These are phyloP conservation scores for Cladosporium velox DNA, from an alignment of 2,329 filamentous ascomycete genomes.

Conservation along the genomic window DNA sequence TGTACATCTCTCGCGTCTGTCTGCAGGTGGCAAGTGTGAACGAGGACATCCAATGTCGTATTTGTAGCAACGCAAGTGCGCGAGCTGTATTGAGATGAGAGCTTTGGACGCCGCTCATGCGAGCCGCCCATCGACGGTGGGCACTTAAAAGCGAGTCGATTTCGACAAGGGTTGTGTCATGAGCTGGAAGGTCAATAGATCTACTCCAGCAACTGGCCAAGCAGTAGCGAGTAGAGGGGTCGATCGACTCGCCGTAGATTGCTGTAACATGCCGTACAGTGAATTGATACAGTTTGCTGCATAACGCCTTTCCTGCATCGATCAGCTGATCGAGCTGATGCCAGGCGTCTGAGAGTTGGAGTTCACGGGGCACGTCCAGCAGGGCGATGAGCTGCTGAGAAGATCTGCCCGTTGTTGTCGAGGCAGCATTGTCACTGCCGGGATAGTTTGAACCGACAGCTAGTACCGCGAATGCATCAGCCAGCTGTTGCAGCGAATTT, in stretches of 20 bases:
- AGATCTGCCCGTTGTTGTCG: no score
- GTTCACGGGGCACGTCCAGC: background rate
- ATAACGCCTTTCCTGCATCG: background rate
- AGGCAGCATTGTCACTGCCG: background rate
- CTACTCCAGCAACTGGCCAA: conserved; percentile 11
- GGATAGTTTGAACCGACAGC: background rate
- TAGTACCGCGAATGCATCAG: background rate
- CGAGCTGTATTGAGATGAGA: background rate
- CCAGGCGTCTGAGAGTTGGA: background rate
- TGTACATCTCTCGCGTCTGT: background rate
- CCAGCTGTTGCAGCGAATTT: background rate
- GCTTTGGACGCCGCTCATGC: background rate
- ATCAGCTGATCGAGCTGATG: conserved; percentile 7
- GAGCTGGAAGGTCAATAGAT: background rate
- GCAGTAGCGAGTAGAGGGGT: background rate
- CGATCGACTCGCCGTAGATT: background rate
- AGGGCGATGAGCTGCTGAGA: background rate
- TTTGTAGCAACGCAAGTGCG: background rate
- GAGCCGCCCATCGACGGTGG: background rate
- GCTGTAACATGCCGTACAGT: background rate
- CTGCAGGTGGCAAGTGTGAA: conserved; percentile 13
- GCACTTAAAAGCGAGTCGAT: background rate
- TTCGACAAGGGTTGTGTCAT: background rate
- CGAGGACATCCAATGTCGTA: conserved; percentile 11
- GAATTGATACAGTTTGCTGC: background rate